Evolutionary conservation across 2,329 filamentous ascomycete genomes (phyloP).

Genomic region (Sporothrix brasiliensis): DNA sequence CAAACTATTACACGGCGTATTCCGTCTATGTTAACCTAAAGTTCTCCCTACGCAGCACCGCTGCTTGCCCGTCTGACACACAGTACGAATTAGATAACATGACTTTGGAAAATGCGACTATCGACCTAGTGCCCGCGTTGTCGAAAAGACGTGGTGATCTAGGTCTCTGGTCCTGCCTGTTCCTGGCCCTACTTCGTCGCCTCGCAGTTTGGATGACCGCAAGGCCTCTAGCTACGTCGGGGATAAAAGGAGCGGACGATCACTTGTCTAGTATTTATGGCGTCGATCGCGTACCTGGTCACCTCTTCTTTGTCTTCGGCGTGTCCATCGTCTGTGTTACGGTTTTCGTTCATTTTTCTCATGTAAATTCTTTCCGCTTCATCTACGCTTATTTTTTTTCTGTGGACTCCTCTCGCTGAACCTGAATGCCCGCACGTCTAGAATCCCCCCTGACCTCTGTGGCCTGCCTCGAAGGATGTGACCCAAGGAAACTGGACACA

Average conservation of each 20-base stretch:
- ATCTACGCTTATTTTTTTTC: constrained; percentile 9
- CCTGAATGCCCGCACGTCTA: constrained; percentile 1
- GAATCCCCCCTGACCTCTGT: background rate
- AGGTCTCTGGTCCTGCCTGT: constrained; percentile 2
- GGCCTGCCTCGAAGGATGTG: background rate
- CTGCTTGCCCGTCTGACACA: background rate
- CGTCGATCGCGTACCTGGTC: background rate
- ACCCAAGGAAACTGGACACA: background rate
- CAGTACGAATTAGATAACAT: background rate
- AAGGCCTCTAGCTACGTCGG: background rate
- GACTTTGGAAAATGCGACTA: background rate
- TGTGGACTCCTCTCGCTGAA: constrained; percentile 2
- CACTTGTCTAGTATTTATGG: background rate
- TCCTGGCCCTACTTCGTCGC: background rate
- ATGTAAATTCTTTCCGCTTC: background rate
- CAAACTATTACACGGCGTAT: background rate
- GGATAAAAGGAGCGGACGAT: background rate
- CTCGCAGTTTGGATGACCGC: background rate
- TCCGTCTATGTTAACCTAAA: background rate
- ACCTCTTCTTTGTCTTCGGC: too few relatives aligned
- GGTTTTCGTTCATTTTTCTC: background rate
- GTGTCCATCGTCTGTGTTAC: background rate
- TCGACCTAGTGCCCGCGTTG: constrained; percentile 18
- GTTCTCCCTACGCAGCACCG: background rate
- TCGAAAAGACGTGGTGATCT: constrained; percentile 7